phyloP scores from a whole-genome alignment of 2,329 filamentous ascomycete species.

The Colletotrichum tropicale region DNA sequence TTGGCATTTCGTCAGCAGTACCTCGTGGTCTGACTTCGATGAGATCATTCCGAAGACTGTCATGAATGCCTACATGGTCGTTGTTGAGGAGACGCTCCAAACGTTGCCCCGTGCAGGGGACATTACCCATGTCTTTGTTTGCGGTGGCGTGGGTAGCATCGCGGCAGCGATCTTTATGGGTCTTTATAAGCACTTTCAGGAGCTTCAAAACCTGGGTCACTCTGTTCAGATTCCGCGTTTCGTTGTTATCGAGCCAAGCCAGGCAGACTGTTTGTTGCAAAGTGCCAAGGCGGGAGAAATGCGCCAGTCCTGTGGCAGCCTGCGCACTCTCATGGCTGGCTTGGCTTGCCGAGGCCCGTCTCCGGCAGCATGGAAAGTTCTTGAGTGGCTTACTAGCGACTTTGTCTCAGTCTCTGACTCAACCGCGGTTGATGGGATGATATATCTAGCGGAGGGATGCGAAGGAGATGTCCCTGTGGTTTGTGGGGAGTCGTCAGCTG shows the following conservation, averaged over 20 bases:
- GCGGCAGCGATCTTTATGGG: background rate
- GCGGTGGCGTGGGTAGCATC: background rate
- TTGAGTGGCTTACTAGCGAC: background rate
- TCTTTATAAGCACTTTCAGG: background rate
- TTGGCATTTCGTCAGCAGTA: background rate
- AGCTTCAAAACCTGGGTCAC: background rate
- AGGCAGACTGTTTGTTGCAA: background rate
- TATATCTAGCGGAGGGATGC: background rate
- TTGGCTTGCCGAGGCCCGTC: background rate
- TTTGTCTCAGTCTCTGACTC: background rate
- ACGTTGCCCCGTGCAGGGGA: background rate
- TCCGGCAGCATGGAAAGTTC: background rate
- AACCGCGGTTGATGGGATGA: background rate
- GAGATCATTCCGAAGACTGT: background rate
- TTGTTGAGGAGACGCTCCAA: background rate
- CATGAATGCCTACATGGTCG: background rate
- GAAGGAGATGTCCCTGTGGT: background rate
- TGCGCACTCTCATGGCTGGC: background rate
- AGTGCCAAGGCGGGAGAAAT: background rate
- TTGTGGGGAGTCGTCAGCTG: background rate
- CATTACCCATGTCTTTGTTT: background rate
- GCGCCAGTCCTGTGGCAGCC: background rate
- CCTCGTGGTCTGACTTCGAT: background rate
- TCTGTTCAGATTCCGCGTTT: background rate
- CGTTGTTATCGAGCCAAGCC: background rate